Conservation (phyloP, 441 rosid genomes). For the Macaranga tanarius region DNA sequence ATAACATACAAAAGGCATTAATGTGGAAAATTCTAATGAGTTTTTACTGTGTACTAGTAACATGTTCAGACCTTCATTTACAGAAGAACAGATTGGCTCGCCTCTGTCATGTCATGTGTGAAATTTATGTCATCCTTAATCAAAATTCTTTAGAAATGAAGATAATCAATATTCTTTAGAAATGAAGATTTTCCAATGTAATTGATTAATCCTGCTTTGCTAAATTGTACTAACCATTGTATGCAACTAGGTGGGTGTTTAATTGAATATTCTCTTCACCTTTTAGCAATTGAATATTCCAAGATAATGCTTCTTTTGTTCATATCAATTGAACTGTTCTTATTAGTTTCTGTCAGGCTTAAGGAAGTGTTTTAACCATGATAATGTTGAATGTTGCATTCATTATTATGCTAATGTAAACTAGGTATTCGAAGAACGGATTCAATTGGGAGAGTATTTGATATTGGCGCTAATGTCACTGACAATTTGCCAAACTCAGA, state of each 20-base stretch:
- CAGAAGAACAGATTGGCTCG: not conserved
- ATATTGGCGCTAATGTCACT: constrained; percentile 54
- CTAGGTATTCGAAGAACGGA: constrained; percentile 80
- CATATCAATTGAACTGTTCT: not conserved
- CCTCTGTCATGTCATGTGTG: constrained; percentile 1
- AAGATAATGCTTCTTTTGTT: not conserved
- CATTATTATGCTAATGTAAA: constrained; percentile 22
- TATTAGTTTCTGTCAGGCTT: constrained; percentile 3
- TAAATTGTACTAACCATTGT: not conserved
- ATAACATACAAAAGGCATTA: not conserved
- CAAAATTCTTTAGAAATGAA: not conserved
- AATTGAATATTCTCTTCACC: not conserved
- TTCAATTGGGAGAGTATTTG: constrained; percentile 84
- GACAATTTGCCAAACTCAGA: constrained; percentile 82
- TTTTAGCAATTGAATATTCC: not conserved
- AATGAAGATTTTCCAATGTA: not conserved
- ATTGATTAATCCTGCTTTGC: constrained; percentile 1
- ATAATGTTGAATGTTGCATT: constrained; percentile 15
- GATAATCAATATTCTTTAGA: not conserved
- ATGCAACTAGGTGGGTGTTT: not conserved
- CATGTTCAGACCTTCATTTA: not conserved
- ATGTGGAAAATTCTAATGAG: constrained; percentile 2
- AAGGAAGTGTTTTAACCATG: constrained; percentile 1
- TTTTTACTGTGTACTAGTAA: not conserved
- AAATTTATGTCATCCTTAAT: not conserved